A percentile compares a stretch with the other conserved stretches of the same genome.
Conservation (phyloP, 2,329 filamentous ascomycete species). For the Clonostachys rhizophaga region DNA sequence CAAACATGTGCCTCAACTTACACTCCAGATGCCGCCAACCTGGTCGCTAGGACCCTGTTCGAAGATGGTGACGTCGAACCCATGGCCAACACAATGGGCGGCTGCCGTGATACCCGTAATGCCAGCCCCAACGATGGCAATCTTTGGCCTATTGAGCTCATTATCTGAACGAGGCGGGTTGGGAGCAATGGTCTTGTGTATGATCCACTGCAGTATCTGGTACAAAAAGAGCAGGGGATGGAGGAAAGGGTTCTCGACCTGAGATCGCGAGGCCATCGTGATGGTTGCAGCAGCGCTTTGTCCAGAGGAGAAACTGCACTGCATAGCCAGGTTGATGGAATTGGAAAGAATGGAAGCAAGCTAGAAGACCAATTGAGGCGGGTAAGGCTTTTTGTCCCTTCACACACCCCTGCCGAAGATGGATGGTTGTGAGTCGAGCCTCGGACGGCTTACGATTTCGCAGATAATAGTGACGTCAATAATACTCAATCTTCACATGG, state of each 20-base stretch:
- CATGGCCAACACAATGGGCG: slow-evolving; percentile 79
- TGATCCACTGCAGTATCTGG: slow-evolving; percentile 59
- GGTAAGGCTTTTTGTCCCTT: too few relatives aligned
- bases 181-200: slow-evolving; percentile 64
- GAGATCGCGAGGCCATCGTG: slow-evolving; percentile 22
- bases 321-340: too few relatives aligned
- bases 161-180: slow-evolving; percentile 56
- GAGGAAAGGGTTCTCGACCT: slow-evolving; percentile 33
- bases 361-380: too few relatives aligned
- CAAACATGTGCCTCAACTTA: slow-evolving; percentile 25
- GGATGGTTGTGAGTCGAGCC: too few relatives aligned
- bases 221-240: slow-evolving; percentile 59
- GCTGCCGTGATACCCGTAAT: slow-evolving; percentile 75
- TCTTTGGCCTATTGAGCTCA: slow-evolving; percentile 55
- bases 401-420: too few relatives aligned
- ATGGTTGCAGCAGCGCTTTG: too few relatives aligned
- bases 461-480: too few relatives aligned
- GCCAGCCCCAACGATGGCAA: slow-evolving; percentile 67
- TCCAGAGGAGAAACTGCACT: too few relatives aligned
- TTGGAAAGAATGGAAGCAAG: too few relatives aligned
- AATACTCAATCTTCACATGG: too few relatives aligned
- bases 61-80: slow-evolving; percentile 77
- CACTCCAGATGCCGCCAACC: slow-evolving; percentile 78
- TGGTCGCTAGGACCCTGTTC: slow-evolving; percentile 63
- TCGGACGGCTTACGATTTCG: too few relatives aligned